Evolutionary conservation across 2,329 filamentous ascomycete species (phyloP), one percentile per base, ranked within the genome.

Genomic region (Ascochyta clinopodiicola): DNA sequence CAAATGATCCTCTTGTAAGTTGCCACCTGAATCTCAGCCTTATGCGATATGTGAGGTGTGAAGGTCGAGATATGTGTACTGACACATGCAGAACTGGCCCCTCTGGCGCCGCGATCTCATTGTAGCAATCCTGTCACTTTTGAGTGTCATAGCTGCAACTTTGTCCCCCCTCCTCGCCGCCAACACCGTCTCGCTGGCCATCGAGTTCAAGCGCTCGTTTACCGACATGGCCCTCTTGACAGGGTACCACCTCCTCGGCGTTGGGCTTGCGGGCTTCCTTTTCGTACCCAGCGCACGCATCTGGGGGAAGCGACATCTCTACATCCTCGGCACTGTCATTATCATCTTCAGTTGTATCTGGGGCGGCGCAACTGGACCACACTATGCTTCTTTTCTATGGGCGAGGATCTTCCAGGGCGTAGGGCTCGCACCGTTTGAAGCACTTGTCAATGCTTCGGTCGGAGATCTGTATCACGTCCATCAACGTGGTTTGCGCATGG

Each of bases 381-480:
- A 86, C 72, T 95, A 96, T 73, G 80, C 78, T 15, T 91, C 86
- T 68, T 80, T 97, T 57, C 71, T 95, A 4, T 91, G 87, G 77
- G 89, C 94, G 12, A 83, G 94, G 12, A 84, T 96, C 46, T 85
- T 96, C 52, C 94, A 97, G 75, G 94, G 94, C 19, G 83, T 97
- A 38, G 92, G 89, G 0, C 82, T 92, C 17, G 92, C 92, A 8
- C 93, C 94, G 0, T 97, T 95, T 63, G 94, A 98, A 77, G 90
- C 91, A 1, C 79, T 97, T 22, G 88, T 97, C 54, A 96, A 96
- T 75, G 91, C 91, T 0, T 88, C 87, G 44, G 90, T 97, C 6
- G 94, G 92, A 36, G 94, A 98, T 74, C 73, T 98, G 46, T 97
- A 94, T 76, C 95, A 88, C 74, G 92, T 97, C 24, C 94, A 94